Conservation (phyloP, 768 basidiomycete species). For the Leccinellum albellum region DNA sequence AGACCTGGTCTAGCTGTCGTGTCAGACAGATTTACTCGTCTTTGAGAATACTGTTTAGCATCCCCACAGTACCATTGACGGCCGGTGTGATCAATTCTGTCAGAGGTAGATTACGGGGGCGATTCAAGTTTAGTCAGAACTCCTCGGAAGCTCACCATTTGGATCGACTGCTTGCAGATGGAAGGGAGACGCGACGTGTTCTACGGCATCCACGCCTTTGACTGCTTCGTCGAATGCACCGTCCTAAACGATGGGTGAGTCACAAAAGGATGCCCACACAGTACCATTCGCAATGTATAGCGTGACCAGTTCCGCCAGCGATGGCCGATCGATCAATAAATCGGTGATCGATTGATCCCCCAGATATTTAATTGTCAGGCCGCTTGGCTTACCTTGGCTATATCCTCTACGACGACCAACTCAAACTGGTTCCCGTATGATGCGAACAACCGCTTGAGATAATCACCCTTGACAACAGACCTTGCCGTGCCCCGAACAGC, state of each 20-base stretch:
- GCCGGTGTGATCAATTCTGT: slow-evolving; percentile 68
- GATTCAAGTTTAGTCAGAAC: not conserved
- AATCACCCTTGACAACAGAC: slow-evolving; percentile 53
- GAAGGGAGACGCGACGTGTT: slow-evolving; percentile 67
- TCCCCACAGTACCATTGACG: slow-evolving; percentile 61
- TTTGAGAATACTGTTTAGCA: slow-evolving; percentile 58
- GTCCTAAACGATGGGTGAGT: slow-evolving; percentile 32
- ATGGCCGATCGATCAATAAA: not conserved
- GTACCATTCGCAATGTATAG: no score
- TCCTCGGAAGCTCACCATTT: slow-evolving; percentile 20
- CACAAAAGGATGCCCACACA: not conserved
- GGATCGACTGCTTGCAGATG: slow-evolving; percentile 43
- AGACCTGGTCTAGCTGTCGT: not conserved
- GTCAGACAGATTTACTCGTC: slow-evolving; percentile 36
- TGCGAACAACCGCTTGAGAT: slow-evolving; percentile 52
- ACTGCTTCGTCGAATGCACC: slow-evolving; percentile 79
- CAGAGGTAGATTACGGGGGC: not conserved
- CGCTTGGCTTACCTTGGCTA: slow-evolving; percentile 43
- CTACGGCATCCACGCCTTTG: slow-evolving; percentile 68
- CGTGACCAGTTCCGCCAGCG: not conserved
- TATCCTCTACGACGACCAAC: slow-evolving; percentile 66
- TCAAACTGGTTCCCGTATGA: slow-evolving; percentile 57
- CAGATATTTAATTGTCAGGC: not conserved
- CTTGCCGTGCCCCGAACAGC: slow-evolving; percentile 66
- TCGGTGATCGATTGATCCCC: no score